Base-by-base conservation (phyloP, 2,329 filamentous ascomycete species). In the Aspergillus persii region DNA sequence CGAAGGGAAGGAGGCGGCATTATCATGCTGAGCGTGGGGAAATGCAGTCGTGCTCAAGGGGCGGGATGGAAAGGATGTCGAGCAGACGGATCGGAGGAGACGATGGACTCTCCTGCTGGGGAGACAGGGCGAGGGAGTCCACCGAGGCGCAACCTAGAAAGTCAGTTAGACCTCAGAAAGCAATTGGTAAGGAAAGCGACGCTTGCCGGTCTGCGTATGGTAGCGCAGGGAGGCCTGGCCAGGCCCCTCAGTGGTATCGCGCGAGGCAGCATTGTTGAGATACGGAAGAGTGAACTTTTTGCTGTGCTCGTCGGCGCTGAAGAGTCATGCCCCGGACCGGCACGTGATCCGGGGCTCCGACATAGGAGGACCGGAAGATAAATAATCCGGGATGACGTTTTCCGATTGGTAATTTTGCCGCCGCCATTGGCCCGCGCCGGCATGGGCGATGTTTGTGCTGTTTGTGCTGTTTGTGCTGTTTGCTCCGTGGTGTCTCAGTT, bases 21-120 rank as follows among this genome's bases (percentile, higher is more conserved):
- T n/a, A 6, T 83, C 83, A 60, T 89, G 83, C 57, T 85, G 80
- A 71, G 89, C 84, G 2, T 87, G 83, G 59, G 86, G 85, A 69
- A 90, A 90, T 59, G 82, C 83, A n/a, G 71, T 86, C 79, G 63
- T 81, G 80, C 44, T 47, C 44, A 47, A 11, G 8, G 44, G 27
- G 44, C 18, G 44, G 27, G 44, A 47, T 18, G 44, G 44, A 47
- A 27, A 47, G 44, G 44, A 27, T 18, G 44, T 47, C 8, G 44
- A 47, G 26, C 18, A 26, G 44, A 47, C 8, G 11, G 44, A 47
- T 41, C 36, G 36, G 4, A 41, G 36, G 12, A 41, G 36, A n/a
- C n/a, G 36, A 7, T 41, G 36, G 15, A 41, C 36, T 41, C 36
- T 41, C 36, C 36, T 41, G 15, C 36, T 41, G 15, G 36, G 36